Evolutionary conservation across 805 yeast species (phyloP).

Genomic region (Saccharomycopsis synnaedendra): DNA sequence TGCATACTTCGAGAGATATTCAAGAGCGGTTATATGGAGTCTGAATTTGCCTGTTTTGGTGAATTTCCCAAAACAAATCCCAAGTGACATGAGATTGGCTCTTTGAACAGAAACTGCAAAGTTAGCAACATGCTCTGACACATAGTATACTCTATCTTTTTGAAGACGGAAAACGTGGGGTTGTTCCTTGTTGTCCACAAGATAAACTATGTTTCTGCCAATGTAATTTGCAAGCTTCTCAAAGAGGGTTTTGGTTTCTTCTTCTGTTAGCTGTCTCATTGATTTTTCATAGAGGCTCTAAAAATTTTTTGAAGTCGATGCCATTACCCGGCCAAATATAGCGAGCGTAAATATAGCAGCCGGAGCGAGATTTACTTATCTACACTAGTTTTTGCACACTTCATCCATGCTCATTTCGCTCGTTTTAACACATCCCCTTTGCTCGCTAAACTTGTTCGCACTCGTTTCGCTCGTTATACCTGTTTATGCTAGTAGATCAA

Average conservation of each 20-base stretch:
- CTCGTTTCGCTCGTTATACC: no score
- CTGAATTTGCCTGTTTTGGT: constrained; percentile 96
- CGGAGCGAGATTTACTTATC: no score
- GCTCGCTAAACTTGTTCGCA: no score
- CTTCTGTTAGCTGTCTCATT: constrained; percentile 95
- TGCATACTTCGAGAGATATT: constrained; percentile 75
- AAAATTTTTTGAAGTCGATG: no score
- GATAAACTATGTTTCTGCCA: constrained; percentile 85
- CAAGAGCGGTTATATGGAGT: constrained; percentile 85
- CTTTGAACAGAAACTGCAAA: constrained; percentile 88
- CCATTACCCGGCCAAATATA: no score
- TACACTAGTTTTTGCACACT: no score
- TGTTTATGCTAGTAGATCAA: no score
- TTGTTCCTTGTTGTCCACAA: constrained; percentile 71
- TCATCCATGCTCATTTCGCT: no score
- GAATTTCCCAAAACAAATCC: constrained; percentile 90
- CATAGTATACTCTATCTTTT: constrained; percentile 93
- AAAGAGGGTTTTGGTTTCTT: constrained; percentile 90
- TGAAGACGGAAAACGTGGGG: constrained; percentile 94
- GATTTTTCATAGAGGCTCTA: neutral
- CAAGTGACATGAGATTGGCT: constrained; percentile 82
- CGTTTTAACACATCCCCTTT: no score
- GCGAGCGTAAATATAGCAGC: no score
- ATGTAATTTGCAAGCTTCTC: constrained; percentile 94
- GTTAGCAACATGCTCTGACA: constrained; percentile 69